Evolutionary conservation across 768 basidiomycete genomes (phyloP).

Genomic region (Leucocoprinus leucothites): DNA sequence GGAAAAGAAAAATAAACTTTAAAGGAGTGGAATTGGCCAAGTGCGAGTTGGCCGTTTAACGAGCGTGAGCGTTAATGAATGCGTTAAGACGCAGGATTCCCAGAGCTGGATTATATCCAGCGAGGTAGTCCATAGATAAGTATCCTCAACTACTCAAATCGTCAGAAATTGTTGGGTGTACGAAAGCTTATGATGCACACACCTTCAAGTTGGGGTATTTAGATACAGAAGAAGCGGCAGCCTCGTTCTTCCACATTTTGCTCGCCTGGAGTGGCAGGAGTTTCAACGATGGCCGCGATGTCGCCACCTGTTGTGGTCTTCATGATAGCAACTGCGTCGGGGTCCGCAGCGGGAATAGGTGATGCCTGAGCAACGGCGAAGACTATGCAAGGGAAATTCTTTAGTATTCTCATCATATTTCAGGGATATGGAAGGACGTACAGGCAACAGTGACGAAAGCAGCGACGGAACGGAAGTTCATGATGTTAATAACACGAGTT

Average conservation of each 20-base stretch:
- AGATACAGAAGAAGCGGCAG: constrained; percentile 4
- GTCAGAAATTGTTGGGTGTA: too few relatives aligned
- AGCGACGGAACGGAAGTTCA: constrained; percentile 1
- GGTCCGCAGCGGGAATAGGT: background rate
- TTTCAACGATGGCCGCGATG: background rate
- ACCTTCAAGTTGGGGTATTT: background rate
- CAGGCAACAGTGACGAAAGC: constrained; percentile 1
- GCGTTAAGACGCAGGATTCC: background rate
- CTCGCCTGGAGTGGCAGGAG: too few relatives aligned
- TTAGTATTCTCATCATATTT: background rate
- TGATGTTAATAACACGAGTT: background rate
- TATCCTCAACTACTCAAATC: too few relatives aligned
- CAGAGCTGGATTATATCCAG: too few relatives aligned
- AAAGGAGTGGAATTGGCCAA: background rate
- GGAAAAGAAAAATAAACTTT: background rate
- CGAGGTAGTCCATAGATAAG: too few relatives aligned
- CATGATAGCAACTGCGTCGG: background rate
- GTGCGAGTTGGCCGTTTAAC: background rate
- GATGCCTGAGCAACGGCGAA: background rate
- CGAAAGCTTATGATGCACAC: too few relatives aligned
- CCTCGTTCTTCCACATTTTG: background rate
- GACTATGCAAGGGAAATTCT: background rate
- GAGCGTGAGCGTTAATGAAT: background rate
- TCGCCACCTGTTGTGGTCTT: background rate
- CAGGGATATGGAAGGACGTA: background rate